phyloP scores from a whole-genome alignment of 129 eudicot species.

The Centrapalus pauciflorus region DNA sequence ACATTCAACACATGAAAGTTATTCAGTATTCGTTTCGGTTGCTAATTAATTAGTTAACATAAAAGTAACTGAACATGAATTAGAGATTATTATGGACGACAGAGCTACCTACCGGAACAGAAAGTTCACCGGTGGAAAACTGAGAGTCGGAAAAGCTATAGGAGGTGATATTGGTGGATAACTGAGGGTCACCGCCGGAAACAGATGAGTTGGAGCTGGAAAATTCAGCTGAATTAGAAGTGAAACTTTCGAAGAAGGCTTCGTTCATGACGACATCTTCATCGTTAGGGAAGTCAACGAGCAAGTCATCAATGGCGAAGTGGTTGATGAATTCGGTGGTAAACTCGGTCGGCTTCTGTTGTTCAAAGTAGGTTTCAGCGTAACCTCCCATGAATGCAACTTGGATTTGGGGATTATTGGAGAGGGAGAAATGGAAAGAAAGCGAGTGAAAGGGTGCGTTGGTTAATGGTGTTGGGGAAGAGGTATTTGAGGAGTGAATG shows the following conservation, averaged over 20 bases:
- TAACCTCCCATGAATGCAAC: slow-evolving; percentile 41
- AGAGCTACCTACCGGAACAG: slow-evolving; percentile 64
- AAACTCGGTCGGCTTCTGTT: slow-evolving; percentile 12
- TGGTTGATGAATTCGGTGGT: slow-evolving; percentile 30
- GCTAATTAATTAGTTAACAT: not conserved
- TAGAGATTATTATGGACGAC: not conserved
- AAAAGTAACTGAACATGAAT: not conserved
- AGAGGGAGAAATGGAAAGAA: slow-evolving; percentile 9
- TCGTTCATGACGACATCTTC: slow-evolving; percentile 60
- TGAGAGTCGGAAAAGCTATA: slow-evolving; percentile 54
- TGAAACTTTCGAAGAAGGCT: slow-evolving; percentile 32
- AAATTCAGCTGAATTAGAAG: slow-evolving; percentile 44
- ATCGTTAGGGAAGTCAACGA: slow-evolving; percentile 61
- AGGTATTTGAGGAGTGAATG: slow-evolving; percentile 53
- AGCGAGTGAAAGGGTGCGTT: slow-evolving; percentile 20
- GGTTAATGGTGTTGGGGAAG: slow-evolving; percentile 13
- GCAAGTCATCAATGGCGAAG: slow-evolving; percentile 64
- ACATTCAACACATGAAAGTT: not conserved
- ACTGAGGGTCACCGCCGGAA: slow-evolving; percentile 49
- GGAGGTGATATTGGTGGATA: slow-evolving; percentile 42
- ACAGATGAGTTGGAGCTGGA: slow-evolving; percentile 69
- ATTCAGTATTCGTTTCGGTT: slow-evolving; percentile 4
- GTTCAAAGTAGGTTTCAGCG: slow-evolving; percentile 30
- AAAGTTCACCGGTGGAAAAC: slow-evolving; percentile 63
- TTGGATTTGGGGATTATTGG: slow-evolving; percentile 18